Percentiles rank a stretch among this genome's conserved stretches.
Conservation (phyloP, 1,139 yeast genomes). For the Arxiozyma slooffiae region DNA sequence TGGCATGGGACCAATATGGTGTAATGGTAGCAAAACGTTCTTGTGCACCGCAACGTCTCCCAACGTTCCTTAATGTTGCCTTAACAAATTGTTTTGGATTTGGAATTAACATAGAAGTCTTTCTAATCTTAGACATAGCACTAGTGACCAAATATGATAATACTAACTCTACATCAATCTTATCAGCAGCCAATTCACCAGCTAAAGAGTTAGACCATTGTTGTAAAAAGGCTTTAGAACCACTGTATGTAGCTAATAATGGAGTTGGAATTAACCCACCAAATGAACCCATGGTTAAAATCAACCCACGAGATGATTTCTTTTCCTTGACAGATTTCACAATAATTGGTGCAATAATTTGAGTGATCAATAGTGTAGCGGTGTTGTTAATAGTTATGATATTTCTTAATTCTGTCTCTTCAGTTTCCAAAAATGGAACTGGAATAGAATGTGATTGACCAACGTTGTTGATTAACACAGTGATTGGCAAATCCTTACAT, state of each 20-base stretch:
- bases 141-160: slow-evolving; percentile 90
- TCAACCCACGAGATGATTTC: slow-evolving; percentile 48
- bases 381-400: slow-evolving; percentile 79
- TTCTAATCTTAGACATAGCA: slow-evolving; percentile 88
- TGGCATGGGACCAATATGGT: slow-evolving; percentile 91
- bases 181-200: slow-evolving; percentile 62
- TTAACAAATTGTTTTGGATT: slow-evolving; percentile 70
- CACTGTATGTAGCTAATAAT: slow-evolving; percentile 84
- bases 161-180: slow-evolving; percentile 77
- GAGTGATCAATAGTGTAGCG: slow-evolving; percentile 78
- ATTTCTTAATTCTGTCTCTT: slow-evolving; percentile 57
- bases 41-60: slow-evolving; percentile 87
- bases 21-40: slow-evolving; percentile 79
- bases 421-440: slow-evolving; percentile 80
- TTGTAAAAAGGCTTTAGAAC: slow-evolving; percentile 91
- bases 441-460: slow-evolving; percentile 95
- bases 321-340: slow-evolving; percentile 40
- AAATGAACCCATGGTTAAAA: slow-evolving; percentile 93
- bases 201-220: slow-evolving; percentile 85
- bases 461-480: slow-evolving; percentile 80
- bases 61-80: slow-evolving; percentile 56
- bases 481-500: slow-evolving; percentile 45
- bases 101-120: slow-evolving; percentile 68
- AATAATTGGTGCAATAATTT: slow-evolving; percentile 60
- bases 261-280: slow-evolving; percentile 94